Evolutionary conservation across 306 rosid species (phyloP), one percentile per base, ranked within the genome.

Genomic region (Lathyrus tuberosus): DNA sequence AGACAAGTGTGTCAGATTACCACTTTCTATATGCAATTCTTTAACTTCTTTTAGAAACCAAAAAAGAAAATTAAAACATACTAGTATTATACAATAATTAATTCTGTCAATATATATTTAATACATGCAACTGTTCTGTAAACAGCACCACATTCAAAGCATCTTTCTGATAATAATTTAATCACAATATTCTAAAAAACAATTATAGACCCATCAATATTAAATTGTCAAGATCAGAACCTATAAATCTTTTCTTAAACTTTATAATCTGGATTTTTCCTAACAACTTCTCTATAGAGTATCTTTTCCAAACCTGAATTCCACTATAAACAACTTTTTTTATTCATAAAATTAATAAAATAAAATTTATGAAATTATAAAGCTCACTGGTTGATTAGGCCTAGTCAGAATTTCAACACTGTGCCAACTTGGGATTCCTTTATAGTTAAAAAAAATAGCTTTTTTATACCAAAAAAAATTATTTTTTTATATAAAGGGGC

Each of bases 361-460:
- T 72, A 74, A 78, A 84, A 82, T 76, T 69, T 64, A 62, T 76
- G 76, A 81, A 82, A 84, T 60, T 77, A 80, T 76, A 82, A 87
- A 72, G 83, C 73, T 73, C 69, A 77, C 71, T 84, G 83, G 83
- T 89, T 83, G 92, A 83, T 71, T 89, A 94, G 91, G 87, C 82
- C 78, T 85, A 86, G 96, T 88, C 96, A 90, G 91, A 88, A 88
- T 78, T 85, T 82, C 96, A 90, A 89, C 88, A 73, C 84, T 77
- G 91, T 79, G 91, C 89, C 88, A 86, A 82, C 96, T 83, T 86
- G 96, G 88, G 90, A 84, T 88, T 85, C 91, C 80, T 77, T 83
- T 67, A 56, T 47, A 63, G 33, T 63, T 60, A 15, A 67, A 70
- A 38, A 30, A n/a, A 16, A 37, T 51, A 5, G 6, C 17, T n/a